phyloP scores from a whole-genome alignment of 2,329 filamentous ascomycete species.

The Nigrograna mackinnonii region DNA sequence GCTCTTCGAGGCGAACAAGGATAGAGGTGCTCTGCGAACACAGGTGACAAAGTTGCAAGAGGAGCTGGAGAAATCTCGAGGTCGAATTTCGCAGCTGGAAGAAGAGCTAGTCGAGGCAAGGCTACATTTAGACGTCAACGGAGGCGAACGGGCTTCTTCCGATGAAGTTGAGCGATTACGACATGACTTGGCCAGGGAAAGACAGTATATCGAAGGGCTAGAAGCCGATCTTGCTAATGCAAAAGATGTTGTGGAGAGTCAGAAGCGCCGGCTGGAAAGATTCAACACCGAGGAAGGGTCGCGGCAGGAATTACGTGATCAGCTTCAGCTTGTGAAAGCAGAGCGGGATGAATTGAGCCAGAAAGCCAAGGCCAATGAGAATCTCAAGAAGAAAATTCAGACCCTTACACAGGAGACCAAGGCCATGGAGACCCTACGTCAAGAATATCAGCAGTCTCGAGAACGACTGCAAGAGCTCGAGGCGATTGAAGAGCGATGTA shows the following conservation, averaged over 20 bases:
- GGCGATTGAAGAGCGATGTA: conserved; percentile 47
- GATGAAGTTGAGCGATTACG: conserved; percentile 50
- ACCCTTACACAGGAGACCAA: conserved; percentile 53
- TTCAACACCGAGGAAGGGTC: conserved; percentile 45
- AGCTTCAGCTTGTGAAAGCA: conserved; percentile 52
- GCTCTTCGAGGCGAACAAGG: conserved; percentile 52
- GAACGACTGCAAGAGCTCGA: conserved; percentile 51
- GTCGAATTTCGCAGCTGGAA: conserved; percentile 49
- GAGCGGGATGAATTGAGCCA: conserved; percentile 55
- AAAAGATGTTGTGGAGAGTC: conserved; percentile 48
- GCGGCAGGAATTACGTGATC: conserved; percentile 54
- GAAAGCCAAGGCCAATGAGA: conserved; percentile 55
- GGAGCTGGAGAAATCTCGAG: conserved; percentile 46
- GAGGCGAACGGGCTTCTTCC: conserved; percentile 40
- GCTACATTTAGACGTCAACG: conserved; percentile 47
- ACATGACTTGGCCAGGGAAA: conserved; percentile 47
- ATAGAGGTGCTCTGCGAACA: conserved; percentile 47
- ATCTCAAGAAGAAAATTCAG: conserved; percentile 58
- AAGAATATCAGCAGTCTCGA: conserved; percentile 48
- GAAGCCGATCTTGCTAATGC: conserved; percentile 50
- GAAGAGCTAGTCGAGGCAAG: conserved; percentile 53
- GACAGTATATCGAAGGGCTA: conserved; percentile 54
- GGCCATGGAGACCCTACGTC: conserved; percentile 44
- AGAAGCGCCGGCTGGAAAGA: conserved; percentile 50
- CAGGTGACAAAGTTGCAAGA: conserved; percentile 44